These are phyloP conservation scores for Cystofilobasidium ferigula DNA, from an alignment of 768 basidiomycete species.

Conservation along the genomic window DNA sequence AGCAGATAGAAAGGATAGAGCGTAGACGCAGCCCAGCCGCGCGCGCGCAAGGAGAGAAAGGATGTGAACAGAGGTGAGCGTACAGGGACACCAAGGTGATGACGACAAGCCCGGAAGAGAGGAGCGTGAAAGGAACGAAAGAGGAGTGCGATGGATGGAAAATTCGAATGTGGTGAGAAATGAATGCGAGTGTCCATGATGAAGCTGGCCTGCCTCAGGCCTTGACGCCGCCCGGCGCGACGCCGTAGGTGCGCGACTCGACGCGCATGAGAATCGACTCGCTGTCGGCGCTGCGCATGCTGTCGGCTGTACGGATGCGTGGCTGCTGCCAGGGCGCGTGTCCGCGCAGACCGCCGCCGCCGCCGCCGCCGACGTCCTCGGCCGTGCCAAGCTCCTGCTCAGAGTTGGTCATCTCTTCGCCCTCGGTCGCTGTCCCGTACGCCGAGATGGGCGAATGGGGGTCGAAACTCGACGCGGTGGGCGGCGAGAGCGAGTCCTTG, in stretches of 20 bases:
- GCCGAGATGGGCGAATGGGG: background rate
- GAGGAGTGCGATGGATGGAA: too few relatives aligned
- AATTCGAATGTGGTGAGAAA: too few relatives aligned
- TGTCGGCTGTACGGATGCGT: background rate
- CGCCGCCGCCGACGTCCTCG: background rate
- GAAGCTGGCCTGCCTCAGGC: background rate
- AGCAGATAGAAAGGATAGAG: background rate
- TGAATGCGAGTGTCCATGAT: background rate
- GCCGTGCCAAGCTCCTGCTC: background rate
- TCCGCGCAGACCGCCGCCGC: background rate
- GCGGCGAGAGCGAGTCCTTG: constrained; percentile 1
- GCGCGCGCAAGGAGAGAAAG: too few relatives aligned
- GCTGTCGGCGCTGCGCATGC: background rate
- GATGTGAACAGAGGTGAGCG: too few relatives aligned
- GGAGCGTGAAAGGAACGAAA: too few relatives aligned
- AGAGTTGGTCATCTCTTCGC: background rate
- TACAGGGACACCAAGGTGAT: too few relatives aligned
- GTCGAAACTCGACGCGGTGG: background rate
- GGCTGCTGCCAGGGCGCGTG: too few relatives aligned
- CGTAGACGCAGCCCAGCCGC: too few relatives aligned
- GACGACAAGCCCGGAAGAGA: background rate
- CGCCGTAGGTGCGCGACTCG: background rate
- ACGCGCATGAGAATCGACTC: background rate
- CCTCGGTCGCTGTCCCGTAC: constrained; percentile 1
- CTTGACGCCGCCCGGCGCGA: background rate